Conservation (phyloP, 805 yeast genomes). For the Priceomyces carsonii region DNA sequence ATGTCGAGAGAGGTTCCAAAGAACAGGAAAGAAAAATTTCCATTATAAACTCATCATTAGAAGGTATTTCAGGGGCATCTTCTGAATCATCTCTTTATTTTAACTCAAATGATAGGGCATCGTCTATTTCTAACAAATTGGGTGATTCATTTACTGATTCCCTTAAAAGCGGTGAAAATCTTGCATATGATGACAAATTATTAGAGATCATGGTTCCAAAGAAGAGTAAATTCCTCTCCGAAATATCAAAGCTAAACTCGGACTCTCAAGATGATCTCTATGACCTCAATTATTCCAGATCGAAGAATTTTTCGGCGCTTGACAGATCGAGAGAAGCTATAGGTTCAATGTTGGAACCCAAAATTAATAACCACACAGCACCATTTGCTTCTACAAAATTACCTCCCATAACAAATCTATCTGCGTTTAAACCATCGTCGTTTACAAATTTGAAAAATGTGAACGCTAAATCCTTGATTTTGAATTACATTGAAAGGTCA, state of each 20-base stretch:
- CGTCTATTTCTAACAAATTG: not conserved
- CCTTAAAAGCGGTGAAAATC: not conserved
- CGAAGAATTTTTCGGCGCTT: conserved; percentile 25
- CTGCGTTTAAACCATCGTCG: conserved; percentile 7
- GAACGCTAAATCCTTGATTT: conserved; percentile 12
- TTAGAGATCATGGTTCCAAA: not conserved
- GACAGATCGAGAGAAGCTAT: conserved; percentile 50
- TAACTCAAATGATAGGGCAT: conserved; percentile 1
- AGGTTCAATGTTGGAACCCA: conserved; percentile 47
- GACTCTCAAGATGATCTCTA: conserved; percentile 34
- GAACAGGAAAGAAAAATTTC: not conserved
- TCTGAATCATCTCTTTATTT: not conserved
- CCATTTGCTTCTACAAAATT: not conserved
- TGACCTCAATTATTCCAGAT: conserved; percentile 35
- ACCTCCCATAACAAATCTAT: conserved; percentile 1
- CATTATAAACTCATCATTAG: not conserved
- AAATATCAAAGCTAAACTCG: conserved; percentile 33
- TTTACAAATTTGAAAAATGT: conserved; percentile 2
- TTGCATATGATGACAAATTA: conserved; percentile 1
- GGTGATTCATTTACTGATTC: not conserved
- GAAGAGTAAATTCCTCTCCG: conserved; percentile 27
- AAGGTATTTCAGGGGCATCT: not conserved
- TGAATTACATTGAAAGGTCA: conserved; percentile 56
- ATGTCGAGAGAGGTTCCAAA: not conserved
- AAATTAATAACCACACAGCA: conserved; percentile 11